Evolutionary conservation across 345 rosid species (phyloP).

Genomic region (Laguncularia racemosa): DNA sequence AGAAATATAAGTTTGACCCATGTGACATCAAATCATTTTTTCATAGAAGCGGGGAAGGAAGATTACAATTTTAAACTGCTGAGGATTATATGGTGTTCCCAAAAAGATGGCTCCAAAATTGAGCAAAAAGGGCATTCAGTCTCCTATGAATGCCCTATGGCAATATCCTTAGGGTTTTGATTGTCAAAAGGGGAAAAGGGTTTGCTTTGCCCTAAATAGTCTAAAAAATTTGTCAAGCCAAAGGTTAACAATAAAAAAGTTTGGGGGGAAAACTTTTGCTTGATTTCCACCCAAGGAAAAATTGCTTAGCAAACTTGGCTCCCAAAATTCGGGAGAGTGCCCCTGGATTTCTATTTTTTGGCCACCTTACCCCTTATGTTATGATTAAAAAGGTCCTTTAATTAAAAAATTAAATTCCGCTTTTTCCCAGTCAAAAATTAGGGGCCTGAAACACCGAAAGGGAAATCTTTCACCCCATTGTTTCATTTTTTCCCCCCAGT

Average conservation of each 20-base stretch:
- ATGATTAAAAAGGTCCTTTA: slow-evolving; percentile 56
- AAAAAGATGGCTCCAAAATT: too few relatives aligned
- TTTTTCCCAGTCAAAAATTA: slow-evolving; percentile 77
- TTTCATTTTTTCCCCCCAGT: slow-evolving; percentile 52
- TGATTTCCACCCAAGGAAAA: slow-evolving; percentile 81
- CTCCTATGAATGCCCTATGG: too few relatives aligned
- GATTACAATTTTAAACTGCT: too few relatives aligned
- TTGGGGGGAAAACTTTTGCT: slow-evolving; percentile 76
- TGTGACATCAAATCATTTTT: too few relatives aligned
- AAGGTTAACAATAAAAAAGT: slow-evolving; percentile 70
- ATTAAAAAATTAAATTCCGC: slow-evolving; percentile 68
- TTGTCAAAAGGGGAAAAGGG: too few relatives aligned
- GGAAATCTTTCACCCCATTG: slow-evolving; percentile 70
- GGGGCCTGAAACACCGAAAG: slow-evolving; percentile 78
- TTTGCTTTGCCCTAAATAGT: too few relatives aligned
- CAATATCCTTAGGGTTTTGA: too few relatives aligned
- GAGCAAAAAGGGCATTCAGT: too few relatives aligned
- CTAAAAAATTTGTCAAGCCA: slow-evolving; percentile 73
- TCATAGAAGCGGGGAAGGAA: too few relatives aligned
- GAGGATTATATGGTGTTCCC: too few relatives aligned
- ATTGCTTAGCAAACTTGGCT: slow-evolving; percentile 73
- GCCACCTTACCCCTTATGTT: slow-evolving; percentile 71
- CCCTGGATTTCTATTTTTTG: slow-evolving; percentile 69
- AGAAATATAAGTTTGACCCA: too few relatives aligned
- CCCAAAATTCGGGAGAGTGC: slow-evolving; percentile 51